phyloP scores from a whole-genome alignment of 2,329 filamentous ascomycete genomes.

The Leptographium flavum region DNA sequence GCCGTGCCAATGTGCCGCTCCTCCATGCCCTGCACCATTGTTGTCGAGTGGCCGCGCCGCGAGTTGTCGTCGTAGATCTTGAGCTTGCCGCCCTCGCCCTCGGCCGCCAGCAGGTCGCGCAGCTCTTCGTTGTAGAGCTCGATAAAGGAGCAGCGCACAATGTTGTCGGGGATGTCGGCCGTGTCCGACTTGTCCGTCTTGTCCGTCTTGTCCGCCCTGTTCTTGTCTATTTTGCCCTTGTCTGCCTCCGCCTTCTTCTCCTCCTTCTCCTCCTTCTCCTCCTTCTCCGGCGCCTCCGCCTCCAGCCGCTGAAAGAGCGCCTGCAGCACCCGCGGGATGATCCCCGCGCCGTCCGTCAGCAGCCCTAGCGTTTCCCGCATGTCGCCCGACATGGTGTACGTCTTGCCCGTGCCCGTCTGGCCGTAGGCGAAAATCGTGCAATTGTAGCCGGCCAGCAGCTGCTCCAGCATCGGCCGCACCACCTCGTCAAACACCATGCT shows the following conservation, averaged over 20 bases:
- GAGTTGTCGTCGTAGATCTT: conserved; percentile 92
- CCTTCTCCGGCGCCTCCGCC: no score
- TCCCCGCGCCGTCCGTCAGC: conserved; percentile 81
- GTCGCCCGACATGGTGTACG: conserved; percentile 98
- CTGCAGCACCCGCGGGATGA: conserved; percentile 83
- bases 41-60: conserved; percentile 71
- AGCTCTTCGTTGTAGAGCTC: conserved; percentile 97
- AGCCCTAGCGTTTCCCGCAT: conserved; percentile 80
- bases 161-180: no score
- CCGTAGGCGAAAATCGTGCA: conserved; percentile 98
- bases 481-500: conserved; percentile 91
- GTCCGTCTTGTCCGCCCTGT: no score
- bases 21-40: conserved; percentile 94
- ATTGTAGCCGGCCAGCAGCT: conserved; percentile 92
- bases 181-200: no score
- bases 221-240: no score
- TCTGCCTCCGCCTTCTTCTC: no score
- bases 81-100: conserved; percentile 70
- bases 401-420: conserved; percentile 95
- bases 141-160: conserved; percentile 96
- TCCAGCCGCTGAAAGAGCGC: conserved; percentile 78
- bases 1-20: conserved; percentile 85
- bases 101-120: conserved; percentile 69
- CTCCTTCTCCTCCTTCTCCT: no score
- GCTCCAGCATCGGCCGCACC: conserved; percentile 80